phyloP scores from a whole-genome alignment of 2,329 filamentous ascomycete genomes.

The Paraphoma sp. region DNA sequence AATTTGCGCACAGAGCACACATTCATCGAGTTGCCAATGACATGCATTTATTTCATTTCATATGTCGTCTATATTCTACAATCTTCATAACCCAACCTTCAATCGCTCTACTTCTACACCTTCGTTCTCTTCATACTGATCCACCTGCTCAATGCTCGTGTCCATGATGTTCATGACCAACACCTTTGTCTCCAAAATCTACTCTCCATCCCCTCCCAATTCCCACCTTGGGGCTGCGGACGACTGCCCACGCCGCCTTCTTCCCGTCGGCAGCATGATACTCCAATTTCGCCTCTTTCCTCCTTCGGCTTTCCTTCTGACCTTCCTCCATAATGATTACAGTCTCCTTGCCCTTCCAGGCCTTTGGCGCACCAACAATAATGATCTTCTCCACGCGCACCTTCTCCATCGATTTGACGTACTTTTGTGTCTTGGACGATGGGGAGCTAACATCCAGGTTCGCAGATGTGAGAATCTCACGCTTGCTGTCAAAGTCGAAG shows the following conservation, averaged over 20 bases:
- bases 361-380: slow-evolving; percentile 76
- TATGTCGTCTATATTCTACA: not conserved
- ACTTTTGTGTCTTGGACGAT: slow-evolving; percentile 71
- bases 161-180: slow-evolving; percentile 28
- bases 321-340: slow-evolving; percentile 70
- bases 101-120: not conserved
- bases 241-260: slow-evolving; percentile 68
- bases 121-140: not conserved
- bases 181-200: slow-evolving; percentile 51
- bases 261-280: slow-evolving; percentile 61
- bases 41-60: not conserved
- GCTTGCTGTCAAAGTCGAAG: slow-evolving; percentile 69
- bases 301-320: slow-evolving; percentile 51
- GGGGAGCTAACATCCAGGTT: slow-evolving; percentile 54
- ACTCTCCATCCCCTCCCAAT: slow-evolving; percentile 71
- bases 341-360: slow-evolving; percentile 71
- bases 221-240: slow-evolving; percentile 67
- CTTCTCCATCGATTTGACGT: slow-evolving; percentile 77
- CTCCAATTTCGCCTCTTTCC: slow-evolving; percentile 63
- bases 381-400: slow-evolving; percentile 86
- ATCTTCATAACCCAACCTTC: not conserved
- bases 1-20: not conserved
- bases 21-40: not conserved
- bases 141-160: slow-evolving; percentile 27
- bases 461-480: slow-evolving; percentile 71